Percentiles rank a stretch among this genome's conserved stretches.
These are phyloP conservation scores for Quercus glauca DNA, from an alignment of 306 rosid species.

Conservation along the genomic window DNA sequence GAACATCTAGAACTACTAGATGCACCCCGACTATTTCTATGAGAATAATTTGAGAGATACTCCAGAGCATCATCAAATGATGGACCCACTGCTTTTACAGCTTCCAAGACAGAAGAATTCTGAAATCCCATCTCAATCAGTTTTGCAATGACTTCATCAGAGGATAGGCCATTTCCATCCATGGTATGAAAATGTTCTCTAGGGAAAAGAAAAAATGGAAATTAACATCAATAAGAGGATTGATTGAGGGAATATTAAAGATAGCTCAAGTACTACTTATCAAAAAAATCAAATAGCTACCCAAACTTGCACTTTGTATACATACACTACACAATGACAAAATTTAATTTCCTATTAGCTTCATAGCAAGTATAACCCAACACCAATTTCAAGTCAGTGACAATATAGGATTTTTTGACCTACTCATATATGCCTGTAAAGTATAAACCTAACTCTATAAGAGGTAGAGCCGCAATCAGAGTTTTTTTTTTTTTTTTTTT, in stretches of 20 bases:
- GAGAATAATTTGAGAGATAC: slow-evolving; percentile 37
- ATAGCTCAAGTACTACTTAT: neutral
- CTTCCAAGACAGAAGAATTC: slow-evolving; percentile 34
- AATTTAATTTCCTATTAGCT: too few relatives aligned
- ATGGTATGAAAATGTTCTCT: slow-evolving; percentile 25
- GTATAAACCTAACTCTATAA: neutral
- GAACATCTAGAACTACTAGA: slow-evolving; percentile 27
- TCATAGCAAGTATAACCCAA: neutral
- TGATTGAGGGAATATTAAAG: neutral
- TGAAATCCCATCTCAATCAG: slow-evolving; percentile 72
- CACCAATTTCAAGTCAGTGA: neutral
- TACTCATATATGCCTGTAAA: neutral
- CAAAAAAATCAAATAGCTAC: neutral
- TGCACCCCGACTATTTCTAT: slow-evolving; percentile 16
- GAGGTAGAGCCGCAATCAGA: neutral
- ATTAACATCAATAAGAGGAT: neutral
- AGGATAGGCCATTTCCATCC: slow-evolving; percentile 29
- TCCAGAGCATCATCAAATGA: slow-evolving; percentile 46
- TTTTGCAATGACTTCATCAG: slow-evolving; percentile 44
- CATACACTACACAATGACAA: too few relatives aligned
- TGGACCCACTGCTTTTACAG: slow-evolving; percentile 49
- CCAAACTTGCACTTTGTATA: neutral
- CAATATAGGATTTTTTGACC: neutral
- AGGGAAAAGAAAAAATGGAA: neutral
- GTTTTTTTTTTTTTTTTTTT: too few relatives aligned